Base-by-base conservation (phyloP, 768 basidiomycete species). In the Mycena metata region DNA sequence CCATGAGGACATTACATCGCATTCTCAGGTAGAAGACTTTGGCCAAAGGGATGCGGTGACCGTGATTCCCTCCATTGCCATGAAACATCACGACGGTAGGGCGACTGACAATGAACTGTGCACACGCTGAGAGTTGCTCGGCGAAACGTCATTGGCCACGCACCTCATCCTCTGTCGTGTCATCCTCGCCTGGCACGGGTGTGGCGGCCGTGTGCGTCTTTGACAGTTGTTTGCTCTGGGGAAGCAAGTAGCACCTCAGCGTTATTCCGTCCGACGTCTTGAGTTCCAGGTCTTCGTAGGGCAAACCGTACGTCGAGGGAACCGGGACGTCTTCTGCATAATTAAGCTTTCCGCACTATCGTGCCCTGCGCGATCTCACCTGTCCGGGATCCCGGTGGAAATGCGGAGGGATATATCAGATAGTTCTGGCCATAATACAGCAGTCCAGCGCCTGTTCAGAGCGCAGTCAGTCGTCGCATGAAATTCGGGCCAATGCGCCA, bases 1-100 rank as follows among this genome's bases (percentile, higher is more conserved):
- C 81, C 91, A 98, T 95, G 45, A 99, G 82, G 4, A 98, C 95
- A 76, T 99, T 98, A 78, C 96, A 98, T 17, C 94, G 85, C 89
- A 95, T 90, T 74, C 89, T 88, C 52, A 88, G 79, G 75, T 87
- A 94, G 76, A 98, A 97, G 39, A 95, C 86, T 56, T 87, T 86
- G 0, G 93, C 96, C 30, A 98, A 82, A 2, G 96, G 97, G 75
- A 98, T 87, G 26, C 97, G 88, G 75, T 99, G 97, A 0, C 97
- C 96, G 43, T 90, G 83, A 72, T 95, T 95, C 16, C 93, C 93
- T 0, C 90, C 93, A 73, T 94, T 94, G 9, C 97, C 97, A 73
- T 98, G 96, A 63, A 98, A 95, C 90, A 98, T 94, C 56, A 99
- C 78, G 2, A 99, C 84, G 0, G 96, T 98, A 2, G 97, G 97